Evolutionary conservation across 352 stramenopile species (phyloP), one percentile per base, ranked within the genome.

Genomic region (Globisporangium solare): DNA sequence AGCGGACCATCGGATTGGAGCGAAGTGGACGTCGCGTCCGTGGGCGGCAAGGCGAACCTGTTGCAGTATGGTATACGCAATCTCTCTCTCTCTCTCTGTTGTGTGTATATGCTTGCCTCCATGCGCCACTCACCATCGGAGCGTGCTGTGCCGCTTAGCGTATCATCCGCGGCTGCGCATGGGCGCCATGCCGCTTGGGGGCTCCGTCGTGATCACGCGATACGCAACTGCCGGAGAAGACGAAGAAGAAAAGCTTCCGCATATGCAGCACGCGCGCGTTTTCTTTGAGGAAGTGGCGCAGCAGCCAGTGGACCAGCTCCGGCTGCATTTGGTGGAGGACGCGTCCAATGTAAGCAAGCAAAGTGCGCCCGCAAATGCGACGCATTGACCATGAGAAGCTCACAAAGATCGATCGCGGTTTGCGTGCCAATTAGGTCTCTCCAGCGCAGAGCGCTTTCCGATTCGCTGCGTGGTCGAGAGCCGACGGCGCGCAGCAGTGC

Each of bases 121-220:
- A 14, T 17, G 11, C 6, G 5, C 24, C 24, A 27, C 5, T 27
- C 24, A 27, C 24, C 24, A 27, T 27, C 24, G 5, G 39, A 43
- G n/a, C 17, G 17, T 43, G 39, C 13, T n/a, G 7, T 51, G 7
- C 15, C 40, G 6, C 32, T n/a, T n/a, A 85, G 75, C 61, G 54
- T 85, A 81, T 57, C 76, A 79, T 47, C n/a, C 60, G 12, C 57
- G 48, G 49, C 47, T 85, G 51, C 54, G 66, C n/a, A 55, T 75
- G 52, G 71, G 62, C 15, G 75, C 75, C 15, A 60, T 75, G 58
- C 50, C 73, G 14, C 57, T 65, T 24, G 66, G 61, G 12, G 41
- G 64, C n/a, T 71, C 55, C 8, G 68, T 85, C 46, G 64, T 64
- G 24, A 61, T 85, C 57, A 65, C 60, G 20, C 60, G 53, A 4